Evolutionary conservation across 2,329 filamentous ascomycete genomes (phyloP), one percentile per base, ranked within the genome.

Genomic region (Alternaria brassicicola): DNA sequence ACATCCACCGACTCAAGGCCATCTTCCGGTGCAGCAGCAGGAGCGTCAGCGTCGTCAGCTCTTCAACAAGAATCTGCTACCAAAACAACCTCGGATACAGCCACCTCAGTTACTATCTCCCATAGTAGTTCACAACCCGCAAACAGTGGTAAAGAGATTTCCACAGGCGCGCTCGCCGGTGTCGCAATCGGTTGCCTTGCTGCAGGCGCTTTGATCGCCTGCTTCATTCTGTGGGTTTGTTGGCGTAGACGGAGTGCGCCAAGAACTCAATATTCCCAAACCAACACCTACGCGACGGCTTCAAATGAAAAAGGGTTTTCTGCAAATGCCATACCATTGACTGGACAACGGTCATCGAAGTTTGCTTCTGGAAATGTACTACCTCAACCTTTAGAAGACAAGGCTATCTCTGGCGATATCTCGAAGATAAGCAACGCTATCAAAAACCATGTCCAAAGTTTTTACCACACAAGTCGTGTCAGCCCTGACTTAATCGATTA

Each of bases 381-480:
- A 6, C 71, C 75, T 3, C 70, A 76, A n/a, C 74, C 76, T 6
- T 36, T 74, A 6, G 71, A 74, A 43, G 75, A 78, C 46, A 69
- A 69, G 25, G 67, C 67, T 1, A 71, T 78, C 25, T 62, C 64
- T 17, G 66, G 62, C 5, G 73, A 75, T 19, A 63, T 77, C 2
- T 74, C 72, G 0, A 75, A 70, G 13, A 71, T 78, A 25, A 63
- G 69, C 50, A 72, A 66, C 31, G 54, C 66, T 26, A 74, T 78
- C 61, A 76, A 77, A 28, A 76, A 75, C 23, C 75, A 78, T 31
- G 73, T 76, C 28, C 71, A 74, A 49, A 77, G 70, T 45, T 78
- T 72, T 56, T 78, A 78, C 38, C 70, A 75, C 41, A 62, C 33
- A 2, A 54, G 59, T 6, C 59, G 51, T n/a, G 62, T 70, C 1